Evolutionary conservation across 257 asterid genomes (phyloP).

Genomic region (Salvia hispanica): DNA sequence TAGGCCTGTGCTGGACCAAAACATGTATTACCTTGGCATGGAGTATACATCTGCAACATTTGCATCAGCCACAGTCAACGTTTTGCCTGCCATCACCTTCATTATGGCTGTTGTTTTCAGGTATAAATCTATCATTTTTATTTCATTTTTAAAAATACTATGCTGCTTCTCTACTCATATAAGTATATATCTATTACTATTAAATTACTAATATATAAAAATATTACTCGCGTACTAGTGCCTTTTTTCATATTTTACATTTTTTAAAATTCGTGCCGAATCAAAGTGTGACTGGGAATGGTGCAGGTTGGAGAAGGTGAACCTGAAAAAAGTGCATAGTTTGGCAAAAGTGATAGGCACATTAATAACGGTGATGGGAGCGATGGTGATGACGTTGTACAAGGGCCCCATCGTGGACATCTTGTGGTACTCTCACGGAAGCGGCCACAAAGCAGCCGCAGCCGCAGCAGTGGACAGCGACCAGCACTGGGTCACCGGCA

Average conservation of each 20-base stretch:
- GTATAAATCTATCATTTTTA: slow-evolving; percentile 31
- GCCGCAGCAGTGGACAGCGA: slow-evolving; percentile 35
- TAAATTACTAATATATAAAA: too few species aligned
- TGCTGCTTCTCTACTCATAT: too few species aligned
- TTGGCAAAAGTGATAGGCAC: slow-evolving; percentile 86
- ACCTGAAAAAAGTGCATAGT: slow-evolving; percentile 52
- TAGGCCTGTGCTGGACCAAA: slow-evolving; percentile 95
- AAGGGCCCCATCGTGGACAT: slow-evolving; percentile 76
- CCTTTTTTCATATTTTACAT: too few species aligned
- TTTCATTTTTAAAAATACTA: not conserved
- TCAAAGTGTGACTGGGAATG: too few species aligned
- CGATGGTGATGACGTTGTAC: slow-evolving; percentile 92
- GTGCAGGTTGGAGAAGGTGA: slow-evolving; percentile 73
- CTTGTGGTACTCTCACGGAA: slow-evolving; percentile 47
- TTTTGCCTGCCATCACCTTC: slow-evolving; percentile 86
- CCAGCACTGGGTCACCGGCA: slow-evolving; percentile 76
- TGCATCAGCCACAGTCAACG: slow-evolving; percentile 76
- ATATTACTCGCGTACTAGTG: too few species aligned
- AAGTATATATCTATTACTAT: too few species aligned
- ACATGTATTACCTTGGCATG: slow-evolving; percentile 75
- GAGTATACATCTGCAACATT: slow-evolving; percentile 86
- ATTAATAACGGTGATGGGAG: slow-evolving; percentile 67
- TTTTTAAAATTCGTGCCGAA: too few species aligned
- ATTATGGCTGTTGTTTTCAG: slow-evolving; percentile 83
- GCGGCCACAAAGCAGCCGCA: slow-evolving; percentile 40